phyloP scores from a whole-genome alignment of 345 rosid species.

The Rhizophora apiculata region DNA sequence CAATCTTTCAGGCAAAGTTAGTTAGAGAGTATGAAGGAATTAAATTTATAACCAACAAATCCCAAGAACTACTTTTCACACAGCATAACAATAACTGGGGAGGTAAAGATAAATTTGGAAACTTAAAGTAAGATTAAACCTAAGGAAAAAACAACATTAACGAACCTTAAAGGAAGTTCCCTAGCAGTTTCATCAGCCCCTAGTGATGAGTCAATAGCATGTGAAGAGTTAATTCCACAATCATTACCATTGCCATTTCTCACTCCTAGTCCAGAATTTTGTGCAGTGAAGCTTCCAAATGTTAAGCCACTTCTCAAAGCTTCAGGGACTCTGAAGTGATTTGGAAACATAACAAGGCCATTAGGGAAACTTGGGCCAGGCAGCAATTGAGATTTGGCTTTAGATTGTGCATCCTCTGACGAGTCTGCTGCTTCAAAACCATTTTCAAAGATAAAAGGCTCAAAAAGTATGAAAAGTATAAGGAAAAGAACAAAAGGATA shows the following conservation, averaged over 20 bases:
- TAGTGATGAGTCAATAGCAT: conserved; percentile 34
- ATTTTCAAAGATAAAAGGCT: background rate
- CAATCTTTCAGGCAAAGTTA: no score
- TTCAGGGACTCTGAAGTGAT: conserved; percentile 67
- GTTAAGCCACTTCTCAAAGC: conserved; percentile 66
- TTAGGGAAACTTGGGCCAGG: conserved; percentile 35
- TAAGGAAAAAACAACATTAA: conserved; percentile 7
- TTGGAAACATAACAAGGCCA: conserved; percentile 71
- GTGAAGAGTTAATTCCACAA: conserved; percentile 34
- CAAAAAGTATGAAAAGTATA: background rate
- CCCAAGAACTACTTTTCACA: no score
- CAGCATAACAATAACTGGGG: no score
- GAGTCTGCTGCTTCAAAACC: conserved; percentile 29
- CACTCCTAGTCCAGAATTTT: conserved; percentile 34
- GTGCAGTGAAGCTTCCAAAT: conserved; percentile 75
- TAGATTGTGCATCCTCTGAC: conserved; percentile 31
- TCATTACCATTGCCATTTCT: conserved; percentile 25
- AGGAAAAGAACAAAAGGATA: conserved; percentile 3
- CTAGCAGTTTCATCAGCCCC: conserved; percentile 37
- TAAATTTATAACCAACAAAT: no score
- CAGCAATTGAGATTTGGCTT: conserved; percentile 33
- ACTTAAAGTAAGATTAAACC: background rate
- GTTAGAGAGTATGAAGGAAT: no score
- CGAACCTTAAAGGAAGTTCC: conserved; percentile 63
- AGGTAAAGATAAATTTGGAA: no score